phyloP scores from a whole-genome alignment of 345 rosid genomes.

The Populus simonii region DNA sequence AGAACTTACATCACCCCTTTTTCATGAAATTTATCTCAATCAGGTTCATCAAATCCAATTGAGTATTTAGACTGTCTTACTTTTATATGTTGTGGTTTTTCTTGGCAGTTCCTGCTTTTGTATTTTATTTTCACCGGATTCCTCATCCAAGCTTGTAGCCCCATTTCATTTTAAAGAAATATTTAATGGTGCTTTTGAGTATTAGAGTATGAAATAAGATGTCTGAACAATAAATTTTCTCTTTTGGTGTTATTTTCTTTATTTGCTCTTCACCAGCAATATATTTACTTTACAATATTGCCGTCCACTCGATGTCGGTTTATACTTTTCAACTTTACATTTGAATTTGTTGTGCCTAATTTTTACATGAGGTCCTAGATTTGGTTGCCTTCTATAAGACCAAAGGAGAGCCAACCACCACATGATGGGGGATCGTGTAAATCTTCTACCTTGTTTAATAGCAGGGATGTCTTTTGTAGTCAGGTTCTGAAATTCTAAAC shows the following conservation, averaged over 20 bases:
- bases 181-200: not conserved
- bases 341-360: not conserved
- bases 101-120: slow-evolving; percentile 12
- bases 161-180: not conserved
- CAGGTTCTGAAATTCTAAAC: no score
- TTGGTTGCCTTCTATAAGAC: no score
- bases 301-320: not conserved
- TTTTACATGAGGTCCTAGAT: no score
- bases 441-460: no score
- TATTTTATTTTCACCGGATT: not conserved
- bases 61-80: not conserved
- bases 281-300: not conserved
- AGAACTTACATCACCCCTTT: slow-evolving; percentile 6
- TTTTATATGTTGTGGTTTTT: slow-evolving; percentile 14
- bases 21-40: slow-evolving; percentile 2
- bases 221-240: not conserved
- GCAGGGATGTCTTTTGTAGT: no score
- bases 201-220: not conserved
- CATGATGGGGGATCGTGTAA: no score
- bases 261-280: not conserved
- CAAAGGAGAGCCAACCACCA: no score
- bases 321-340: not conserved
- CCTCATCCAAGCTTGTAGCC: not conserved
- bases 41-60: not conserved
- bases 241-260: not conserved